Evolutionary conservation across 2,329 filamentous ascomycete genomes (phyloP), one percentile per base, ranked within the genome.

Genomic region (Aspergillus amoenus): DNA sequence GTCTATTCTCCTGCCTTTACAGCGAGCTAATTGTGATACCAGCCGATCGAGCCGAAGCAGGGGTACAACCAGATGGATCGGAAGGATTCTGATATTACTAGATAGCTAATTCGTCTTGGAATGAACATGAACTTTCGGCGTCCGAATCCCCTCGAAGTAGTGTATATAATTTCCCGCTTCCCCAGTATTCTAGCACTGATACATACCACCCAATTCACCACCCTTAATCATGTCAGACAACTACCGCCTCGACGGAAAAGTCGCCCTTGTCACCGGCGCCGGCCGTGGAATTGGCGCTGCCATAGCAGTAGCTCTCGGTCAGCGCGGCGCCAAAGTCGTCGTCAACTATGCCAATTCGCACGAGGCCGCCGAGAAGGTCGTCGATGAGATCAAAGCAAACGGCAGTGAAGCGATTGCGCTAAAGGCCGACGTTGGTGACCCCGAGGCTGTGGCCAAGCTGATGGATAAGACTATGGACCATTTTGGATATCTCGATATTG

Each of bases 401-500:
- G 87, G 87, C 55, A 80, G 82, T 52, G 84, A 88, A 62, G 84
- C 87, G 40, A 80, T 83, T 13, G 81, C 86, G 59, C 78, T 89
- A 75, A 82, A 86, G 76, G 88, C 88, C 66, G 87, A 91, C 75
- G 82, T 90, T 78, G 88, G 61, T 82, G 88, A 50, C 73, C 81
- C 59, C 78, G 89, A 74, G 89, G 86, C 63, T 6, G 21, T 40
- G 4, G 79, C 81, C 53, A 73, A 75, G 58, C 76, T 90, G 65
- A 88, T 90, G 78, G 79, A 83, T 56, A 73, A 87, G 69, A 86
- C 86, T 52, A 78, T 86, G 60, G 76, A 78, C 64, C 79, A 84
- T 72, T 90, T 86, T 69, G 87, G 87, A 73, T 81, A 84, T 73
- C 80, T 90, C 68, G 80, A 89, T 76, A 87, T 90, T 64, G 87